These are phyloP conservation scores for Geranium rotundifolium DNA, from an alignment of 345 rosid genomes.

Conservation along the genomic window DNA sequence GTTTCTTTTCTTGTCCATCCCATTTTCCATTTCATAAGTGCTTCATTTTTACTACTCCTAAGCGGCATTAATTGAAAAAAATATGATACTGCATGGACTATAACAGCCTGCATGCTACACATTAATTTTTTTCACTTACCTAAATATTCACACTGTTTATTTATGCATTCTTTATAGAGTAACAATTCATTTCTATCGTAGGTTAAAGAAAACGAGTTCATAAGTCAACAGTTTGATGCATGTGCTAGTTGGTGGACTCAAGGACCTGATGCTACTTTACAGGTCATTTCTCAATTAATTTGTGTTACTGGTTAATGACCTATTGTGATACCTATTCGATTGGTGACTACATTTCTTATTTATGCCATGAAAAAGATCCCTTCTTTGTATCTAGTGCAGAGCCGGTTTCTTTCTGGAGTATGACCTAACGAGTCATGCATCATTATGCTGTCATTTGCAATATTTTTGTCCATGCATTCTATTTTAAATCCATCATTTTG, in stretches of 20 bases:
- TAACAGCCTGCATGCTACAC: not conserved
- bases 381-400: not conserved
- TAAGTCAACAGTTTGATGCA: slow-evolving; percentile 84
- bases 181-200: not conserved
- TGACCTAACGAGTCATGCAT: not conserved
- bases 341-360: not conserved
- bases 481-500: no score
- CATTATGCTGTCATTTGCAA: not conserved
- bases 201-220: slow-evolving; percentile 11
- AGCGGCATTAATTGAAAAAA: no score
- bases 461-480: no score
- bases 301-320: not conserved
- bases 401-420: not conserved
- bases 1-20: no score
- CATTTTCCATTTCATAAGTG: no score
- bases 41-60: no score
- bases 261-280: slow-evolving; percentile 83
- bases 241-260: slow-evolving; percentile 99
- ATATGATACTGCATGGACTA: no score
- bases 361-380: not conserved
- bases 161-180: not conserved
- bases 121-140: not conserved
- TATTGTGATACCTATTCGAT: not conserved
- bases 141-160: not conserved
- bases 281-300: slow-evolving; percentile 38